Evolutionary conservation across 163 green algal genomes (phyloP), one percentile per base, ranked within the genome.

Genomic region (Scenedesmus sp.): DNA sequence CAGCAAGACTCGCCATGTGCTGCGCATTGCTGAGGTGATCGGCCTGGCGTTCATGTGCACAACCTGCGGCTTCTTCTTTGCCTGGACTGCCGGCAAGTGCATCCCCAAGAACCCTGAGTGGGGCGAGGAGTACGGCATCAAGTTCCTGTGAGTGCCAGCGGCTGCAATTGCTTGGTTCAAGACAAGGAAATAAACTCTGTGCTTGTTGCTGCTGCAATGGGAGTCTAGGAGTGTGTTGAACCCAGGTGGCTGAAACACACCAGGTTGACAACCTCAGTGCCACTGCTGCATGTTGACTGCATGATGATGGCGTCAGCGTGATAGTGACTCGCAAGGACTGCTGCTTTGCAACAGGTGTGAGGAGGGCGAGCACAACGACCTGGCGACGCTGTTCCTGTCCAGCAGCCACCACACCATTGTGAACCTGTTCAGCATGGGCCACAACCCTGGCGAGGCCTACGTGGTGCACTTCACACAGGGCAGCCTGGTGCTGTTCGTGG

Each of bases 341-440:
- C 70, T 46, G 3, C 81, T 9, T 26, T 77, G 46, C 10, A 26
- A 52, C 73, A 92, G 91, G 89, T 95, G 70, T 73, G 64, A 90
- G 77, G 90, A 95, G 73, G 94, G 95, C 0, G 23, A 96, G 88
- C 97, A 98, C 95, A 99, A 99, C 90, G 98, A 99, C 93, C 87
- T 99, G 23, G 97, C 96, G 46, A 99, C 98, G 0, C 86, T 96
- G 8, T 97, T 98, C 93, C 91, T 98, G 79, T 96, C 94, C 46
- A 93, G 90, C 66, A 95, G 93, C 26, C 94, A 97, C 82, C 95
- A 98, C 70, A 97, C 95, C 83, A 97, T 98, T 64, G 92, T 95
- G 54, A 93, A 93, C 59, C 92, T 98, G 8, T 97, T 98, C 91
- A 96, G 93, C 55, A 94, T 97, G 82, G 95, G 96, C 26, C 89